Evolutionary conservation across 768 basidiomycete genomes (phyloP), one percentile per base, ranked within the genome.

Genomic region (Collybia sordida): DNA sequence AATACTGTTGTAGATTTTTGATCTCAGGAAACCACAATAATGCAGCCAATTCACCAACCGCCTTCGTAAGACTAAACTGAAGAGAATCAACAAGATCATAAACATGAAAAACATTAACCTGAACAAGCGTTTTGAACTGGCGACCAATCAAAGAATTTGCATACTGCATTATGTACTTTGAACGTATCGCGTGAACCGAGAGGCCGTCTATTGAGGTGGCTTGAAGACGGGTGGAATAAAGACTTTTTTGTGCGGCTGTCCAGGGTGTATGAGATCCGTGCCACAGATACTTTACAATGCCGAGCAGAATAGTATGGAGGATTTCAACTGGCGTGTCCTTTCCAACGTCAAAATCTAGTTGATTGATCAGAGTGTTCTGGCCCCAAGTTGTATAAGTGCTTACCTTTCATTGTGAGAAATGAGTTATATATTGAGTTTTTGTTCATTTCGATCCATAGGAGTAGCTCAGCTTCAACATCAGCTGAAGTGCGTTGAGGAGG

Each of bases 21-120:
- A 79, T 78, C 50, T 67, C 63, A 0, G 66, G 64, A 8, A 73
- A 54, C 78, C 78, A 80, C 0, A 79, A 55, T 0, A 76, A 58
- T 0, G 73, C 67, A 0, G 62, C 41, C 0, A 78, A 63, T 8
- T 65, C 59, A 0, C 71, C 71, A 14, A 71, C 55, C 0, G 69
- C 59, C 8, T 63, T 64, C 35, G 65, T 71, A 0, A 68, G 52
- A 6, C 46, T 8, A 17, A 73, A 66, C 1, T 64, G 59, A 1
- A 4, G 31, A 0, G 27, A 2, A 5, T 59, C 54, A 0, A 66
- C 57, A 4, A 78, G 58, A 17, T 71, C 65, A 17, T 73, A 61
- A 0, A 71, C 56, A 45, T 74, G 71, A 53, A 76, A 77, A 1
- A 59, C 50, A 18, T 59, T 61, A 6, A 65, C 62, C 53, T 77